Percentiles rank a stretch among this genome's conserved stretches.
These are phyloP conservation scores for Telfairia occidentalis DNA, from an alignment of 331 rosid genomes.

Conservation along the genomic window DNA sequence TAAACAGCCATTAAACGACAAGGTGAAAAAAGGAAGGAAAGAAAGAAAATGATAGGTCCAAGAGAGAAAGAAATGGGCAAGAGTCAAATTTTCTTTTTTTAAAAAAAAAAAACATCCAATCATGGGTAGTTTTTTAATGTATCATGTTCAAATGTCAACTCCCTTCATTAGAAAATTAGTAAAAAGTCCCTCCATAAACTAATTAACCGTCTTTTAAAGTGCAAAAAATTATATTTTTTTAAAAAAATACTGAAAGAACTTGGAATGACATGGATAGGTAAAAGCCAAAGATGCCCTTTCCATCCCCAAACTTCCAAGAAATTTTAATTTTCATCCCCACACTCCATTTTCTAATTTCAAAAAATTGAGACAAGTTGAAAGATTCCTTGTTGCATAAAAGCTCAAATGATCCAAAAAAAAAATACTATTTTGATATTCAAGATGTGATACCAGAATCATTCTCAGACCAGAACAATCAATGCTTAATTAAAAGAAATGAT, in stretches of 20 bases:
- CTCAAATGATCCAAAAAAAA: neutral
- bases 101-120: no score
- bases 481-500: neutral
- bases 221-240: no score
- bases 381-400: neutral
- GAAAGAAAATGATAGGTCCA: neutral
- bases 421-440: neutral
- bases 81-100: neutral
- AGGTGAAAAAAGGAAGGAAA: no score
- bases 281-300: no score
- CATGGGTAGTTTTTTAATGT: no score
- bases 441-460: neutral
- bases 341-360: neutral
- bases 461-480: neutral
- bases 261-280: no score
- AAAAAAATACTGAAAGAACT: no score
- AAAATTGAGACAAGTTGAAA: neutral
- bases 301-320: no score
- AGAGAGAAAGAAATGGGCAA: neutral
- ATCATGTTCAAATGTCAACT: no score
- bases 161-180: no score
- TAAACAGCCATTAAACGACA: neutral
- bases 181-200: no score
- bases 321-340: neutral
- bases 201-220: neutral